These are phyloP conservation scores for Cryphonectria naterciae DNA, from an alignment of 2,329 filamentous ascomycete species.

Conservation along the genomic window DNA sequence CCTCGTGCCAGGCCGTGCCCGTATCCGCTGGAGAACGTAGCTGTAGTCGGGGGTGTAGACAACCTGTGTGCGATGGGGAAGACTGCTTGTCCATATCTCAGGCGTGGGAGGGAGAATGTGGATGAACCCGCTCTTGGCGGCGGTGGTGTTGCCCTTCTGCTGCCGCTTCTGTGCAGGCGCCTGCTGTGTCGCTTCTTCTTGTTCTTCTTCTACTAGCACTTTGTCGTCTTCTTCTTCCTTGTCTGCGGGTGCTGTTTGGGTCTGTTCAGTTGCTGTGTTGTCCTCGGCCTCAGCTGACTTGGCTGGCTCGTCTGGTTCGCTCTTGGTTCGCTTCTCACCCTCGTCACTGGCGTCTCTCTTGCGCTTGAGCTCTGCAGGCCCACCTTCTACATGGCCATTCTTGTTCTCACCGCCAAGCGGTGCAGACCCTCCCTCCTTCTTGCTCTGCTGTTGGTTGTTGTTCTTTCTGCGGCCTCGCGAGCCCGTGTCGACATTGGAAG, in stretches of 20 bases:
- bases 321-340: conserved; percentile 33
- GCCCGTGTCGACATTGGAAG: conserved; percentile 88
- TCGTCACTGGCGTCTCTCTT: conserved; percentile 41
- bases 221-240: background rate
- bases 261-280: conserved; percentile 31
- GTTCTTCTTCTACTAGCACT: conserved; percentile 9
- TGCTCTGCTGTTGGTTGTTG: conserved; percentile 51
- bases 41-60: conserved; percentile 88
- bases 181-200: conserved; percentile 32
- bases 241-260: conserved; percentile 11
- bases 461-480: conserved; percentile 72
- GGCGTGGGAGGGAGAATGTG: conserved; percentile 80
- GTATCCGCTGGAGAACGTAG: conserved; percentile 77
- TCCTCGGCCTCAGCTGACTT: conserved; percentile 18
- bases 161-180: conserved; percentile 21
- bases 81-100: conserved; percentile 78
- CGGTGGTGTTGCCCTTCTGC: conserved; percentile 41
- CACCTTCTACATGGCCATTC: conserved; percentile 37
- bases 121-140: conserved; percentile 71
- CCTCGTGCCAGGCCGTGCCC: conserved; percentile 71
- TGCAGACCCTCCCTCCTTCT: conserved; percentile 43
- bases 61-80: conserved; percentile 83
- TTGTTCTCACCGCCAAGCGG: background rate
- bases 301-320: conserved; percentile 26
- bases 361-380: conserved; percentile 30